Evolutionary conservation across 2,329 filamentous ascomycete genomes (phyloP).

Genomic region (Hortaea sp.): DNA sequence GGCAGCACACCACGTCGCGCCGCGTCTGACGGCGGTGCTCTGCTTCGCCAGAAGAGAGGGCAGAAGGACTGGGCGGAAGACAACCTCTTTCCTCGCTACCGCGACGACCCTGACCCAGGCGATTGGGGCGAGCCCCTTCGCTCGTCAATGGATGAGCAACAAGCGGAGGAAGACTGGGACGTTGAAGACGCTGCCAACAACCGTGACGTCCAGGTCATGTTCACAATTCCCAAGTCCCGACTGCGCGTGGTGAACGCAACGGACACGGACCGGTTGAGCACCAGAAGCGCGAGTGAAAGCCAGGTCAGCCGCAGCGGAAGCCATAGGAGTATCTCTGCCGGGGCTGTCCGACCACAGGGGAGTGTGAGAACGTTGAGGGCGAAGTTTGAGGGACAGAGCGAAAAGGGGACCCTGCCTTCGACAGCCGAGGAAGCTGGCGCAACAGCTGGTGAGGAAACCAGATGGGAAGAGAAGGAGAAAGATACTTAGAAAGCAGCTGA

Average conservation of each 20-base stretch:
- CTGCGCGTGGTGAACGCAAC: constrained; percentile 76
- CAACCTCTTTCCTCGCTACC: constrained; percentile 17
- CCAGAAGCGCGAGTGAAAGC: constrained; percentile 25
- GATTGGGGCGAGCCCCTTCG: constrained; percentile 24
- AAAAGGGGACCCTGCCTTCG: constrained; percentile 1
- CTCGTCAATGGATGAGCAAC: constrained; percentile 12
- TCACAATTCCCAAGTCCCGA: constrained; percentile 80
- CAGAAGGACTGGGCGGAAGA: constrained; percentile 29
- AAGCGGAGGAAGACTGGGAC: constrained; percentile 39
- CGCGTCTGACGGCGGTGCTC: constrained; percentile 33
- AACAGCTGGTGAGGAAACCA: neutral
- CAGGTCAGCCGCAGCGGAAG: constrained; percentile 10
- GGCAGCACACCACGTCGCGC: constrained; percentile 28
- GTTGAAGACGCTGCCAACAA: constrained; percentile 38
- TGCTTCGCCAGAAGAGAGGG: constrained; percentile 30
- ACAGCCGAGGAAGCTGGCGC: constrained; percentile 4
- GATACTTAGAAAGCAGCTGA: neutral
- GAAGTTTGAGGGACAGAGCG: constrained; percentile 1
- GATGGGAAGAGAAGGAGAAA: constrained; percentile 3
- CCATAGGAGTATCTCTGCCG: neutral
- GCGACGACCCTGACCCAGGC: constrained; percentile 22
- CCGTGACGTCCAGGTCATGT: constrained; percentile 56
- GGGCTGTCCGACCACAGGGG: constrained; percentile 3
- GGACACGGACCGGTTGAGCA: constrained; percentile 38
- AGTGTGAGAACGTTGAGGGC: constrained; percentile 2